Base-by-base conservation (phyloP, 495 filamentous ascomycete genomes). In the Saxophila tyrrhenica region DNA sequence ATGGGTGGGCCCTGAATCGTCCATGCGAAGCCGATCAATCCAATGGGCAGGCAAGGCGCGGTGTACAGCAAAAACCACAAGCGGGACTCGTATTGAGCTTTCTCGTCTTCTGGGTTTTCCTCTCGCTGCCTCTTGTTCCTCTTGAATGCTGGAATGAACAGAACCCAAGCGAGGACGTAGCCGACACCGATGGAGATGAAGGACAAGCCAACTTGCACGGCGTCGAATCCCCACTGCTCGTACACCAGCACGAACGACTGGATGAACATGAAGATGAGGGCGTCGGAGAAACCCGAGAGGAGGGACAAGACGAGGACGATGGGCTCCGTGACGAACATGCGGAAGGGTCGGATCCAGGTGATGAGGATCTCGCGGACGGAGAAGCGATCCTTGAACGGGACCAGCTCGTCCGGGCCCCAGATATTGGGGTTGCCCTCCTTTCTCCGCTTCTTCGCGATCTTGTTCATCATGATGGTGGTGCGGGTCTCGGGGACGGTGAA, bases 261-360 rank as follows among this genome's bases (percentile, higher is more conserved):
- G 56, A 86, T 79, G 68, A 83, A 86, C 67, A 82, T 84, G 73
- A 87, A 89, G 69, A 90, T 84, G 7, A 90, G 74, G n/a, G 84
- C 85, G 58, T 89, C 86, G 23, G 76, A 80, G 73, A 88, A 87
- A 41, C 86, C 85, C 24, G 78, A 83, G 23, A 89, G 80, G 10
- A 87, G 69, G 1, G 83, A 87, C 1, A 90, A 72, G 43, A 72
- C 77, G 2, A 86, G 70, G 5, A 88, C 86, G 60, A 90, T 89
- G 0, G 84, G 82, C 60, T 90, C 85, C 0, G 78, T 82, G 17
- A 85, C 56, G 68, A 88, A 86, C 61, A 89, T 89, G 39, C 78
- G 75, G 69, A 89, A 88, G 0, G 85, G 84, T 5, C 85, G 81
- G 35, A 73, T 62, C 84, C 83, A 88, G 13, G 81, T 80, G 23